Percentiles rank a stretch among this genome's conserved stretches.
Conservation (phyloP, 2,329 filamentous ascomycete species). For the Ophiostoma tasmaniense region DNA sequence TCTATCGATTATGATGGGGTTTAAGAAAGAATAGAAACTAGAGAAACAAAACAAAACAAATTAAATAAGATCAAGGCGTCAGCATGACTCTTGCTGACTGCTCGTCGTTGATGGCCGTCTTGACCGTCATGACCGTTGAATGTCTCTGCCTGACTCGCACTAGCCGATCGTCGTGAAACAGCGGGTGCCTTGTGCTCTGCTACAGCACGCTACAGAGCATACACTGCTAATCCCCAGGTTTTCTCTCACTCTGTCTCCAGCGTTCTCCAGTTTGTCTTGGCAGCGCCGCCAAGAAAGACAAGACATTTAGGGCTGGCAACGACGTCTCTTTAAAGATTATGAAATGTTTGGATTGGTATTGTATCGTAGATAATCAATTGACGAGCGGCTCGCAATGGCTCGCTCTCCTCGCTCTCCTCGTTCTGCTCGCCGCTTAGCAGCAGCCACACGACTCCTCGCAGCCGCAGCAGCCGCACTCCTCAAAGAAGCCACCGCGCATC, state of each 20-base stretch:
- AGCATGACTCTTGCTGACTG: neutral
- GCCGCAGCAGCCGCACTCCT: constrained; percentile 28
- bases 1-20: too few species aligned
- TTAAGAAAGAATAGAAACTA: too few species aligned
- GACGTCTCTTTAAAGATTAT: too few species aligned
- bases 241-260: neutral
- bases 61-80: neutral
- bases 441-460: constrained; percentile 26
- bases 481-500: constrained; percentile 28
- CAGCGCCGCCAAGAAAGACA: constrained; percentile 7
- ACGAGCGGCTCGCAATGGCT: too few species aligned
- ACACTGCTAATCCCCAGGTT: neutral
- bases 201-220: neutral
- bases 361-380: too few species aligned
- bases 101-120: neutral
- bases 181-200: neutral
- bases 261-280: constrained; percentile 7
- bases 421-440: constrained; percentile 25
- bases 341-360: too few species aligned
- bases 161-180: neutral
- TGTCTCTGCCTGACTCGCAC: neutral
- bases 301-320: constrained; percentile 5
- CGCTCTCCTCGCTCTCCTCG: neutral
- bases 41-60: neutral
- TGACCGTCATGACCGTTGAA: too few species aligned